phyloP scores from a whole-genome alignment of 2,329 filamentous ascomycete species.

The Trichoderma brevicompactum region DNA sequence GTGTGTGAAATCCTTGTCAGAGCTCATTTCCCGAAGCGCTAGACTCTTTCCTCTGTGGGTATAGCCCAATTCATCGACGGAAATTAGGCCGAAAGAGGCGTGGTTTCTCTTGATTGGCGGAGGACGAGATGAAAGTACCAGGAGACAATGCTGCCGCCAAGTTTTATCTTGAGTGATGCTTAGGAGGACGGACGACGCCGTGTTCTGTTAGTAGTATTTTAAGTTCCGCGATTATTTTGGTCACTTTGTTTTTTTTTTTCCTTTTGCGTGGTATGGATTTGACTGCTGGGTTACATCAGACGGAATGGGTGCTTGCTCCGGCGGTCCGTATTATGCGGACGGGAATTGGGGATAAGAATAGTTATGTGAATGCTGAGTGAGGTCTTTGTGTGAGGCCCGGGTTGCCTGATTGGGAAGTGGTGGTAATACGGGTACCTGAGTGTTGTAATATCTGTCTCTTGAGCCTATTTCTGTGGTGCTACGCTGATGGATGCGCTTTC shows the following conservation, averaged over 20 bases:
- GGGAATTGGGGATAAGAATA: no score
- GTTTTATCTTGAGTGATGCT: not conserved
- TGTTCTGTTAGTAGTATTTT: no score
- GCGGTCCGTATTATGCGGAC: no score
- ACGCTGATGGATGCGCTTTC: no score
- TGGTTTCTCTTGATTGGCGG: not conserved
- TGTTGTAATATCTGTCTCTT: no score
- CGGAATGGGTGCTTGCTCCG: not conserved
- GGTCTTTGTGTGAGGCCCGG: not conserved
- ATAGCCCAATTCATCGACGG: not conserved
- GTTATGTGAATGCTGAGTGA: not conserved
- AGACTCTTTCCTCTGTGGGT: constrained; percentile 6
- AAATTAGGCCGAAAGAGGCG: constrained; percentile 12
- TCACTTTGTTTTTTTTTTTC: no score
- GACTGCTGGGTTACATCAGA: not conserved
- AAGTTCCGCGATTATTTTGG: not conserved
- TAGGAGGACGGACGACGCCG: no score
- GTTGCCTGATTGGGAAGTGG: not conserved
- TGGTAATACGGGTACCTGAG: no score
- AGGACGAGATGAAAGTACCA: not conserved
- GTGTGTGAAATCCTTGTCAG: not conserved
- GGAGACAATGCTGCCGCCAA: not conserved
- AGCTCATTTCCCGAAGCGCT: constrained; percentile 16
- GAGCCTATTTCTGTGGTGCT: no score
- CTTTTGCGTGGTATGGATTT: not conserved